Percentiles rank a stretch among this genome's conserved stretches.
Evolutionary conservation across 768 basidiomycete species (phyloP).

Genomic region (Russula sp.): DNA sequence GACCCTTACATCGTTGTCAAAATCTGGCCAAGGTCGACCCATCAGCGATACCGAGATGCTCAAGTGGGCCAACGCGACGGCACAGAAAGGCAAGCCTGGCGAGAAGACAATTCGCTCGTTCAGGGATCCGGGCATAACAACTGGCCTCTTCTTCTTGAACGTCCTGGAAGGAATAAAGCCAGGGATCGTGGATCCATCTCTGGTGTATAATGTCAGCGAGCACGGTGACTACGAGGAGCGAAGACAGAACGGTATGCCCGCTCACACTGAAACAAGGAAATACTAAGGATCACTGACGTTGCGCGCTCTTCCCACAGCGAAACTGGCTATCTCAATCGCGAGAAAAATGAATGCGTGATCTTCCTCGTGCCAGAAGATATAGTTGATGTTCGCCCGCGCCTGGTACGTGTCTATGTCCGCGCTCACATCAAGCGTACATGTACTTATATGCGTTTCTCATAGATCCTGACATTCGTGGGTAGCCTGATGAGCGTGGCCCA

Average conservation of each 20-base stretch:
- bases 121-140: slow-evolving; percentile 88
- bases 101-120: slow-evolving; percentile 78
- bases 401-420: slow-evolving; percentile 46
- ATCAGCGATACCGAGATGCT: slow-evolving; percentile 92
- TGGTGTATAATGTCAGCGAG: slow-evolving; percentile 64
- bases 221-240: slow-evolving; percentile 79
- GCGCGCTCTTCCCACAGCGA: slow-evolving; percentile 53
- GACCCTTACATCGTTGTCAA: slow-evolving; percentile 76
- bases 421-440: slow-evolving; percentile 1
- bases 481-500: slow-evolving; percentile 77
- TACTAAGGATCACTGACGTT: background rate
- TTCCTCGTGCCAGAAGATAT: slow-evolving; percentile 98
- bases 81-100: slow-evolving; percentile 61
- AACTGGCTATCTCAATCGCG: slow-evolving; percentile 97
- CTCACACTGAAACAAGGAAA: background rate
- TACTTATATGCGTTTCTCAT: slow-evolving; percentile 11
- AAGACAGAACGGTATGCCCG: slow-evolving; percentile 77
- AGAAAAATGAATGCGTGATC: slow-evolving; percentile 95
- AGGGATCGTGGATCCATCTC: slow-evolving; percentile 88
- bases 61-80: slow-evolving; percentile 92
- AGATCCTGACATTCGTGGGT: slow-evolving; percentile 96
- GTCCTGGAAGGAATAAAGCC: slow-evolving; percentile 87
- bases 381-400: slow-evolving; percentile 86
- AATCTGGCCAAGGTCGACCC: slow-evolving; percentile 68
- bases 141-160: slow-evolving; percentile 90